phyloP scores from a whole-genome alignment of 345 rosid genomes.

The Ricinus communis region DNA sequence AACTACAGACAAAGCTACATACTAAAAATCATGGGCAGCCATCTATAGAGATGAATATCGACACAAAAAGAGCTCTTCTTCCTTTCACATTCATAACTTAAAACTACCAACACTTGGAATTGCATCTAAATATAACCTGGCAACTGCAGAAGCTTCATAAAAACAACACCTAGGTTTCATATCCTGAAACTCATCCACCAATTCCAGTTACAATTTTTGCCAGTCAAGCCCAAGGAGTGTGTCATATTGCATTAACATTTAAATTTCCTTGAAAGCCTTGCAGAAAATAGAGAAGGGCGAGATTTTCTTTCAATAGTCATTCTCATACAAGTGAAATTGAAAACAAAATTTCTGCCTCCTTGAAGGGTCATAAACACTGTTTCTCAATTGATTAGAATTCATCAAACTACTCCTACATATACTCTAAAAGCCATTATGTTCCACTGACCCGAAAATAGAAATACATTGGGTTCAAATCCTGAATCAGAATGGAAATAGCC shows the following conservation, averaged over 20 bases:
- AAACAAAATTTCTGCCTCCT: background rate
- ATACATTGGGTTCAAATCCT: too few species aligned
- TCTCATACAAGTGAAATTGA: background rate
- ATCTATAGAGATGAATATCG: background rate
- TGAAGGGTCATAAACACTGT: background rate
- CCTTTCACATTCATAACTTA: background rate
- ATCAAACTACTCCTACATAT: background rate
- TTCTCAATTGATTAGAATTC: background rate
- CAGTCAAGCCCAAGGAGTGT: background rate
- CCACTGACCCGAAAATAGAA: background rate
- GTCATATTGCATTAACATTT: background rate
- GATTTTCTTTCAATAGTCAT: background rate
- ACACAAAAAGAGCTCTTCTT: background rate
- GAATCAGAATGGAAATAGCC: background rate
- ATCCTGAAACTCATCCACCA: background rate
- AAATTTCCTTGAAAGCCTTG: background rate
- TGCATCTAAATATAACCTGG: background rate
- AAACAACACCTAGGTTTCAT: background rate
- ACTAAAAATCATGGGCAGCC: too few species aligned
- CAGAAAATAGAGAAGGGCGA: too few species aligned
- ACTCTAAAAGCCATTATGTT: background rate
- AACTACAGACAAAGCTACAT: too few species aligned
- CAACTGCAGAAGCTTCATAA: background rate
- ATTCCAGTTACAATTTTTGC: background rate
- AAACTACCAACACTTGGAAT: background rate